Percentiles rank a stretch among this genome's conserved stretches.
These are phyloP conservation scores for Trichoderma polysporum DNA, from an alignment of 2,329 filamentous ascomycete species.

Conservation along the genomic window DNA sequence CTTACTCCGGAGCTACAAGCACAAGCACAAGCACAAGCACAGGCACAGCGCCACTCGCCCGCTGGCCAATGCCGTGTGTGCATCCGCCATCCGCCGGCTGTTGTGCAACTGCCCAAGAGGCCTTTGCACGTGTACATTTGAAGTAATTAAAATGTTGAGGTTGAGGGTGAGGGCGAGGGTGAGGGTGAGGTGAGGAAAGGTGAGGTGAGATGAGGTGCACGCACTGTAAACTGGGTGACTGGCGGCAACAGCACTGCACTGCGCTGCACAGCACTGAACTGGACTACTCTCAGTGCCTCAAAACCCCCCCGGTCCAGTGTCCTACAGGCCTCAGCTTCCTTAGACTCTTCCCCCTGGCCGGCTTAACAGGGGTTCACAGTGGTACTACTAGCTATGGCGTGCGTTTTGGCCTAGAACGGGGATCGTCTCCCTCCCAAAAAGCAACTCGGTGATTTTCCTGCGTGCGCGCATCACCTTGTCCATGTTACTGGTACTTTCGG, in stretches of 20 bases:
- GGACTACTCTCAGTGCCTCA: neutral
- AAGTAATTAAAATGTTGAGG: neutral
- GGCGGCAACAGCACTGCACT: neutral
- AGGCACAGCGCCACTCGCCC: neutral
- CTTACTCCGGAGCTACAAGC: neutral
- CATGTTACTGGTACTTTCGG: neutral
- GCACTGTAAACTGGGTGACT: neutral
- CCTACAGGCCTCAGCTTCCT: neutral
- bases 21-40: neutral
- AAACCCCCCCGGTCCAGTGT: neutral
- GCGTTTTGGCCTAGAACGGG: constrained; percentile 3
- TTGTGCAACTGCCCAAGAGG: constrained; percentile 5
- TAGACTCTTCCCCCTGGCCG: neutral
- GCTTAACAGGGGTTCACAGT: neutral
- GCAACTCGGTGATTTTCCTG: constrained; percentile 8
- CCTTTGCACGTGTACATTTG: neutral
- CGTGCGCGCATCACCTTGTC: neutral
- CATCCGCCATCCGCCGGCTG: neutral
- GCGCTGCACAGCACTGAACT: neutral
- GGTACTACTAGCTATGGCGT: neutral
- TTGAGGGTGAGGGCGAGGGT: too few relatives aligned
- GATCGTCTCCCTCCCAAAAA: constrained; percentile 1
- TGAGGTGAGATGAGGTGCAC: neutral
- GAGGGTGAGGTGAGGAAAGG: too few relatives aligned
- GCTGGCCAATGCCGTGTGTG: constrained; percentile 10